phyloP scores from a whole-genome alignment of 1,139 yeast species.

The Candida labiduridarum region DNA sequence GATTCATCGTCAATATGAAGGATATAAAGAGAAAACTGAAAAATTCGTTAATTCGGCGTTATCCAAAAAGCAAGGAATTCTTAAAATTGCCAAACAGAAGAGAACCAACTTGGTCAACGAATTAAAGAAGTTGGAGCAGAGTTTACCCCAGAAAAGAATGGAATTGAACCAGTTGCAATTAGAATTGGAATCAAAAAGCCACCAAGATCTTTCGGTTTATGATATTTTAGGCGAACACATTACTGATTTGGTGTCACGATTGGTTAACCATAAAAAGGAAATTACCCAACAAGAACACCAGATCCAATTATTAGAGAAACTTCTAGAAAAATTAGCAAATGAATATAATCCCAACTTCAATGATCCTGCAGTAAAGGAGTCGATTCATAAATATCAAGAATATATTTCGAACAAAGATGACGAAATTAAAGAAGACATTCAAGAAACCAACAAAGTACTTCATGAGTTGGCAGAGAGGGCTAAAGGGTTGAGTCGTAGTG shows the following conservation, averaged over 20 bases:
- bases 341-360: slow-evolving; percentile 88
- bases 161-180: slow-evolving; percentile 19
- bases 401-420: slow-evolving; percentile 44
- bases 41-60: slow-evolving; percentile 27
- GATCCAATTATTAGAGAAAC: slow-evolving; percentile 37
- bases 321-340: slow-evolving; percentile 48
- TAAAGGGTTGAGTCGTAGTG: slow-evolving; percentile 12
- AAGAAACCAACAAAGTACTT: slow-evolving; percentile 14
- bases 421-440: slow-evolving; percentile 13
- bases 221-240: slow-evolving; percentile 23
- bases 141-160: slow-evolving; percentile 30
- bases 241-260: slow-evolving; percentile 13
- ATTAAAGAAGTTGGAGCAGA: slow-evolving; percentile 24
- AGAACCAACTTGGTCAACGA: slow-evolving; percentile 25
- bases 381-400: slow-evolving; percentile 64
- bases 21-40: slow-evolving; percentile 19
- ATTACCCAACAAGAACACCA: slow-evolving; percentile 20
- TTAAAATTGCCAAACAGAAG: slow-evolving; percentile 28
- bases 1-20: slow-evolving; percentile 33
- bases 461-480: slow-evolving; percentile 18
- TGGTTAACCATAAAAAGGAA: slow-evolving; percentile 11
- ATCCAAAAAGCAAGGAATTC: slow-evolving; percentile 21
- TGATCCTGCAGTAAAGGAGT: slow-evolving; percentile 81
- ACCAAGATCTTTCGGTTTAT: slow-evolving; percentile 19
- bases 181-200: slow-evolving; percentile 14